These are phyloP conservation scores for Globisporangium canariense DNA, from an alignment of 352 stramenopile genomes.

Conservation along the genomic window DNA sequence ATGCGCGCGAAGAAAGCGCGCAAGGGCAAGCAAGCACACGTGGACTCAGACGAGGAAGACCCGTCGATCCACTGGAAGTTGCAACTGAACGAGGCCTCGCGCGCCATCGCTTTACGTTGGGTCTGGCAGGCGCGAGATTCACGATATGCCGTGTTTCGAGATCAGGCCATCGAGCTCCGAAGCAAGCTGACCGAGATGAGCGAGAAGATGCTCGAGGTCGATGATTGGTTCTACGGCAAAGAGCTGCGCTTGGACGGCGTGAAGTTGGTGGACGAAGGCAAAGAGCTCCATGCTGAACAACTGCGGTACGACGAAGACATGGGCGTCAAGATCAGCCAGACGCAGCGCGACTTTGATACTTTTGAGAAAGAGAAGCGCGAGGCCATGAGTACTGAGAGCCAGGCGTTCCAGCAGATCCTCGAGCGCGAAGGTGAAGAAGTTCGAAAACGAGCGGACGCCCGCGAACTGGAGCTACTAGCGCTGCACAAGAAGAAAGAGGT, in stretches of 20 bases:
- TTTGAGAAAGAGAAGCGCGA: slow-evolving; percentile 74
- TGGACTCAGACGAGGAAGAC: slow-evolving; percentile 76
- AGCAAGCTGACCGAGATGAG: slow-evolving; percentile 46
- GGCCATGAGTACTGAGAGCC: slow-evolving; percentile 49
- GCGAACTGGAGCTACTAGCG: slow-evolving; percentile 79
- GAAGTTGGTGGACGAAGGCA: slow-evolving; percentile 53
- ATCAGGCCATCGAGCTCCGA: slow-evolving; percentile 54
- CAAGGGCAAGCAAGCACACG: slow-evolving; percentile 54
- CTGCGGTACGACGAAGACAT: slow-evolving; percentile 74
- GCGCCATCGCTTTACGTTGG: slow-evolving; percentile 73
- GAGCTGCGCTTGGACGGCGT: slow-evolving; percentile 83
- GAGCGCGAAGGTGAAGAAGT: slow-evolving; percentile 47
- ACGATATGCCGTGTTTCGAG: slow-evolving; percentile 41
- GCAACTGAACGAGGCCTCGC: slow-evolving; percentile 80
- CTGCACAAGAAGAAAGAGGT: slow-evolving; percentile 66
- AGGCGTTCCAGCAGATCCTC: slow-evolving; percentile 64
- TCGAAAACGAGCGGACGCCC: slow-evolving; percentile 45
- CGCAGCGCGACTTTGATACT: slow-evolving; percentile 77
- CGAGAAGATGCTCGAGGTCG: slow-evolving; percentile 86
- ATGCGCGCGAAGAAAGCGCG: slow-evolving; percentile 76
- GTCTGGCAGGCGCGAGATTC: slow-evolving; percentile 74
- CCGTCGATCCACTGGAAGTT: slow-evolving; percentile 68
- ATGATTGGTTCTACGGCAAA: slow-evolving; percentile 92
- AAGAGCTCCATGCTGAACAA: slow-evolving; percentile 55
- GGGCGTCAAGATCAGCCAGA: slow-evolving; percentile 67